Percentiles rank a stretch among this genome's conserved stretches.
Evolutionary conservation across 1,139 yeast genomes (phyloP).

Genomic region (Saccharomyces hybrid): DNA sequence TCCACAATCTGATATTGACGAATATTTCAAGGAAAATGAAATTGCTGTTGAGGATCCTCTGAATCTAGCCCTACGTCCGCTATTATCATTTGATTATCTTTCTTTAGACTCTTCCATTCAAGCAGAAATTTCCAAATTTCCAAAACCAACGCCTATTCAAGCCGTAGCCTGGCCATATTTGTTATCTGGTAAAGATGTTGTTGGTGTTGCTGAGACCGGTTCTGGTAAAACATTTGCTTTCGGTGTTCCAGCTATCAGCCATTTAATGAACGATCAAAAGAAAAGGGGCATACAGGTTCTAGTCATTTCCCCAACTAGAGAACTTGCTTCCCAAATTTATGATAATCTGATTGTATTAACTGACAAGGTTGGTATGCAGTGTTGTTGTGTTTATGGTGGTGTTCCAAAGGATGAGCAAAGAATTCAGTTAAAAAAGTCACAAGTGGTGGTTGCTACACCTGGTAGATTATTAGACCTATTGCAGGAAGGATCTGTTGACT

Average conservation of each 20-base stretch:
- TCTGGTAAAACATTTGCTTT: slow-evolving; percentile 97
- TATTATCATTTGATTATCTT: slow-evolving; percentile 59
- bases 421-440: slow-evolving; percentile 51
- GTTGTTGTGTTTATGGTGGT: slow-evolving; percentile 94
- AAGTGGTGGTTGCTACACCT: slow-evolving; percentile 92
- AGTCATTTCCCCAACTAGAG: slow-evolving; percentile 94
- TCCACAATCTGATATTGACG: slow-evolving; percentile 51
- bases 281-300: slow-evolving; percentile 61
- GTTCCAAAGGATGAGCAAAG: slow-evolving; percentile 93
- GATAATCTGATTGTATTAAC: slow-evolving; percentile 73
- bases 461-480: slow-evolving; percentile 89
- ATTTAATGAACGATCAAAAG: slow-evolving; percentile 35
- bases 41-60: slow-evolving; percentile 72
- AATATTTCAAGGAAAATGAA: slow-evolving; percentile 62
- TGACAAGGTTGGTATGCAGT: slow-evolving; percentile 50
- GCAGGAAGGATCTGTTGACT: slow-evolving; percentile 77
- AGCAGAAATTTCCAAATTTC: slow-evolving; percentile 56
- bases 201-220: slow-evolving; percentile 98
- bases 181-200: slow-evolving; percentile 71
- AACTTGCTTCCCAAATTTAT: slow-evolving; percentile 86
- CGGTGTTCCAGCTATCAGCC: slow-evolving; percentile 93
- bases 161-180: slow-evolving; percentile 96
- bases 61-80: slow-evolving; percentile 51
- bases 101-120: slow-evolving; percentile 49
- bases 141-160: slow-evolving; percentile 94